Evolutionary conservation across 208 protist genomes (phyloP), one percentile per base, ranked within the genome.

Genomic region (Acanthamoeba rhysodes): DNA sequence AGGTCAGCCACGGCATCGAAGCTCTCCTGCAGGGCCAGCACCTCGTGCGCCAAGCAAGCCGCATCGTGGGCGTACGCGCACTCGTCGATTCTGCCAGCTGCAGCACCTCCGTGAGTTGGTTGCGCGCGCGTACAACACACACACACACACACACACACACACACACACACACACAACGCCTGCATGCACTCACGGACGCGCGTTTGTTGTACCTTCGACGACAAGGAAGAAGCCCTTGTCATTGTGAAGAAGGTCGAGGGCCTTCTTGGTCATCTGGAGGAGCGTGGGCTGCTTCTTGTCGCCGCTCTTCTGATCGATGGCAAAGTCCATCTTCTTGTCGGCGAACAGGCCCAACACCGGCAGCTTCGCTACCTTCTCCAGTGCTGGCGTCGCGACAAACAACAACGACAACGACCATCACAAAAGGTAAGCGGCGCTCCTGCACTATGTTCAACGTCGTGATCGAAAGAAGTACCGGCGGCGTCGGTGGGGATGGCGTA

Each of bases 1-100:
- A 90, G 80, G 50, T 57, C 53, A 9, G 80, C 80, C 53, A 90
- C 80, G n/a, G 80, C 80, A n/a, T 90, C 80, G 50, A 45, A 90
- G 50, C 50, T 64, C 50, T 90, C 50, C 80, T 90, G 80, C 24
- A 90, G 80, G 29, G 80, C 80, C 80, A 90, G 34, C n/a, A 90
- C 50, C 53, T 90, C 80, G 50, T 41, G 80, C 80, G 80, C 80
- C 45, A 90, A 20, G 50, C 80, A 90, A 12, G 80, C 80, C 50
- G 80, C 50, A 16, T 90, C 80, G 50, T 66, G 8, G 3, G 24
- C 50, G 27, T 90, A 64, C 4, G 80, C 80, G 53, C 80, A 90
- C 14, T n/a, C n/a, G 12, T 90, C 80, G 50, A 90, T 90, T 5
- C 50, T 90, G 27, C 50, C 80, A 4, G 80, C 80, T 90, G 53